Evolutionary conservation across 495 filamentous ascomycete species (phyloP).

Genomic region (Tetracladium setigerum): DNA sequence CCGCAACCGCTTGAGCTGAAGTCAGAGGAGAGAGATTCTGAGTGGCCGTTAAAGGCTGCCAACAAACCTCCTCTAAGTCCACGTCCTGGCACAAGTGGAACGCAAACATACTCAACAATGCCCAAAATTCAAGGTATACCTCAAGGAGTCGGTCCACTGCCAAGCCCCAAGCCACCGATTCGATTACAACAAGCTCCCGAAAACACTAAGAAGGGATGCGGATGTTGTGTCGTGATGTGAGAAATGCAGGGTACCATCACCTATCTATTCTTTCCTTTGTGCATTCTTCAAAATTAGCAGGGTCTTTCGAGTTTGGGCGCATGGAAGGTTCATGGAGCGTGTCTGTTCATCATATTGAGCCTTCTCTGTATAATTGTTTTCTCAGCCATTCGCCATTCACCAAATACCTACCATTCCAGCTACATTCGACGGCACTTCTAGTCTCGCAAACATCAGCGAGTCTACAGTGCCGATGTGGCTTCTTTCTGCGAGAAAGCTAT

Average conservation of each 20-base stretch:
- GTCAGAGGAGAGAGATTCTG: constrained; percentile 15
- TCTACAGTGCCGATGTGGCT: too few species aligned
- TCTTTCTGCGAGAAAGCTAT: too few species aligned
- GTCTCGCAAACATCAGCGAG: too few species aligned
- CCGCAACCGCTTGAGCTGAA: constrained; percentile 26
- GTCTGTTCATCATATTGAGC: too few species aligned
- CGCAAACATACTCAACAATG: constrained; percentile 43
- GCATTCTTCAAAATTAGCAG: not conserved
- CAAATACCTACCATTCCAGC: too few species aligned
- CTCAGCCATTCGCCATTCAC: too few species aligned
- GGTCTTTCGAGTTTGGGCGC: too few species aligned
- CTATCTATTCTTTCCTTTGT: constrained; percentile 8
- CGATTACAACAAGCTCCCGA: constrained; percentile 19
- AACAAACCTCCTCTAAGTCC: constrained; percentile 31
- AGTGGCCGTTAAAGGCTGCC: constrained; percentile 25
- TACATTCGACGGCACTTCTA: too few species aligned
- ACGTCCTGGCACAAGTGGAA: constrained; percentile 32
- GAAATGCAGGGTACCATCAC: not conserved
- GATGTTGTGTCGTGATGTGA: constrained; percentile 50
- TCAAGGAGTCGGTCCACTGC: constrained; percentile 27
- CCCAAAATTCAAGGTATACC: constrained; percentile 42
- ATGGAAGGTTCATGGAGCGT: too few species aligned
- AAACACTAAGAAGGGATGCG: constrained; percentile 27
- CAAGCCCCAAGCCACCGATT: constrained; percentile 21
- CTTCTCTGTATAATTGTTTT: too few species aligned